phyloP scores from a whole-genome alignment of 768 basidiomycete species.

The Suillus fuscotomentosus region DNA sequence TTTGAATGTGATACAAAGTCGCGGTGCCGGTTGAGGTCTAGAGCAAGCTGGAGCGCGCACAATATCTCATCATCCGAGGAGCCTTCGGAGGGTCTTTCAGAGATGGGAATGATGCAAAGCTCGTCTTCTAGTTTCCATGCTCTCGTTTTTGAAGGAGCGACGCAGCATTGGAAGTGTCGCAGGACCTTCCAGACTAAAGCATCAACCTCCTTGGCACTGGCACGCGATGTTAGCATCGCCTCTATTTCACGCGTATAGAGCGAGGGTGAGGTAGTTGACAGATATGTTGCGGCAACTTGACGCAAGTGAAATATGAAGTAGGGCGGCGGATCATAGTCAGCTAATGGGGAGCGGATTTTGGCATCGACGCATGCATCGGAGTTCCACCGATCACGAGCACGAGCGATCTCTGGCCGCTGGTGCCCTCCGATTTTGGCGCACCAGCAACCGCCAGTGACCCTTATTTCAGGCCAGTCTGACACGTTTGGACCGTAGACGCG shows the following conservation, averaged over 20 bases:
- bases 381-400: slow-evolving; percentile 1
- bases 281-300: slow-evolving; percentile 47
- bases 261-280: slow-evolving; percentile 37
- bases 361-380: slow-evolving; percentile 17
- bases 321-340: slow-evolving; percentile 29
- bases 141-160: slow-evolving; percentile 13
- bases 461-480: slow-evolving; percentile 54
- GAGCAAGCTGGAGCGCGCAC: slow-evolving; percentile 21
- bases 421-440: slow-evolving; percentile 32
- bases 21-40: slow-evolving; percentile 26
- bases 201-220: slow-evolving; percentile 37
- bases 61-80: slow-evolving; percentile 4
- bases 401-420: slow-evolving; percentile 6
- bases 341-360: slow-evolving; percentile 31
- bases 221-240: slow-evolving; percentile 14
- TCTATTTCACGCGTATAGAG: slow-evolving; percentile 23
- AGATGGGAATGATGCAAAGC: slow-evolving; percentile 21
- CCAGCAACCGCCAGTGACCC: slow-evolving; percentile 42
- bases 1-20: slow-evolving; percentile 22
- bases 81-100: slow-evolving; percentile 2
- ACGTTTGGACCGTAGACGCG: slow-evolving; percentile 54
- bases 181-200: slow-evolving; percentile 40
- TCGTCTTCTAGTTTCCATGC: slow-evolving; percentile 30
- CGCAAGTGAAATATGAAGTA: slow-evolving; percentile 36
- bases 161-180: slow-evolving; percentile 40